Percentiles rank a stretch among this genome's conserved stretches.
Evolutionary conservation across 2,329 filamentous ascomycete species (phyloP).

Genomic region (Claviceps africana): DNA sequence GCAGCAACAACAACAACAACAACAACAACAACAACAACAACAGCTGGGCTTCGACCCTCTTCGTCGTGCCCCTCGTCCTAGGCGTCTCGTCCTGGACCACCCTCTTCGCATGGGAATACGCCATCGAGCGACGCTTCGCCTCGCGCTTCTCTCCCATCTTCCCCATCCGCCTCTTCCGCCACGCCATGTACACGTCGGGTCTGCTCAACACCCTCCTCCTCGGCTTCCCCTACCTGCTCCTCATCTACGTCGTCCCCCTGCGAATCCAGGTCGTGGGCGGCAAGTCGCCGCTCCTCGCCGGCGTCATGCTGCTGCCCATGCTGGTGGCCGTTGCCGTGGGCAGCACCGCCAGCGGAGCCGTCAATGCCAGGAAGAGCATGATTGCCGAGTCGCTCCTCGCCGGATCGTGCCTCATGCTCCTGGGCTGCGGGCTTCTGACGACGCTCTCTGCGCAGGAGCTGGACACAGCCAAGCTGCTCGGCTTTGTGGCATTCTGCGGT

Average conservation of each 20-base stretch:
- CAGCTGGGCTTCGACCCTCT: constrained; percentile 28
- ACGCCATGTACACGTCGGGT: constrained; percentile 29
- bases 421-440: constrained; percentile 34
- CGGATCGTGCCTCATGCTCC: constrained; percentile 27
- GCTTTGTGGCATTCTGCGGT: constrained; percentile 36
- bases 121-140: constrained; percentile 12
- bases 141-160: constrained; percentile 26
- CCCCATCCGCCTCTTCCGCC: constrained; percentile 33
- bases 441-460: constrained; percentile 16
- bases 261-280: constrained; percentile 36
- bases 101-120: constrained; percentile 17
- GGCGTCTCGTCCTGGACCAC: constrained; percentile 16
- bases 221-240: constrained; percentile 35
- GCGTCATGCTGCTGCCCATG: constrained; percentile 40
- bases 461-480: constrained; percentile 31
- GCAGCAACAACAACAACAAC: no score
- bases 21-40: constrained; percentile 7
- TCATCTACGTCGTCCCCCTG: constrained; percentile 35
- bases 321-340: constrained; percentile 33
- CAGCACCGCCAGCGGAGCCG: constrained; percentile 25
- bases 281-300: constrained; percentile 30
- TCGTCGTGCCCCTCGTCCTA: constrained; percentile 17
- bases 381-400: constrained; percentile 29
- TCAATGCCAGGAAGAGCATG: constrained; percentile 28
- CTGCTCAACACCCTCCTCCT: constrained; percentile 31